Evolutionary conservation across 2,329 filamentous ascomycete genomes (phyloP).

Genomic region (Aureobasidium sp.): DNA sequence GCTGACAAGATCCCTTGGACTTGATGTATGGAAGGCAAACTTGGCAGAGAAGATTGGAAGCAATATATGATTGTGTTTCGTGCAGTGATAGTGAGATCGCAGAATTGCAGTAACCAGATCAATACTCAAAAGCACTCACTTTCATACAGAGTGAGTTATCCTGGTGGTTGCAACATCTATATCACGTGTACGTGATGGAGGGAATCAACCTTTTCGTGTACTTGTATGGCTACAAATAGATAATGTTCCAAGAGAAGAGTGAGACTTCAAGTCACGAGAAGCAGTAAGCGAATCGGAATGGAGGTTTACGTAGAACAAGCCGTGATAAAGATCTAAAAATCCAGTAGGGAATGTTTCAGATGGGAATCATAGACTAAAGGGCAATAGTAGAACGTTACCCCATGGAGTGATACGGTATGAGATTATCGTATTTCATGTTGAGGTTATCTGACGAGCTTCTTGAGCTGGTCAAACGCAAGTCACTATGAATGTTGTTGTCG

Average conservation of each 20-base stretch:
- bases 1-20: neutral
- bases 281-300: no score
- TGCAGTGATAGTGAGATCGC: neutral
- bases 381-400: neutral
- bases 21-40: neutral
- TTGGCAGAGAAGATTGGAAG: neutral
- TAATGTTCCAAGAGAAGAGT: no score
- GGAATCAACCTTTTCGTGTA: no score
- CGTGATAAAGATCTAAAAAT: no score
- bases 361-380: neutral
- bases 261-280: neutral
- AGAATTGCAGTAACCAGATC: no score
- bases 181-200: no score
- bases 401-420: neutral
- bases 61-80: neutral
- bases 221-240: no score
- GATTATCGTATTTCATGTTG: neutral
- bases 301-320: no score
- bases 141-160: no score
- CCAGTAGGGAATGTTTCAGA: neutral
- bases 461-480: neutral
- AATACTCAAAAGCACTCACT: no score
- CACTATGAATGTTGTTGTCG: neutral
- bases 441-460: neutral
- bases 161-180: no score